Evolutionary conservation across 2,329 filamentous ascomycete species (phyloP).

Genomic region (Cercospora brassicicola): DNA sequence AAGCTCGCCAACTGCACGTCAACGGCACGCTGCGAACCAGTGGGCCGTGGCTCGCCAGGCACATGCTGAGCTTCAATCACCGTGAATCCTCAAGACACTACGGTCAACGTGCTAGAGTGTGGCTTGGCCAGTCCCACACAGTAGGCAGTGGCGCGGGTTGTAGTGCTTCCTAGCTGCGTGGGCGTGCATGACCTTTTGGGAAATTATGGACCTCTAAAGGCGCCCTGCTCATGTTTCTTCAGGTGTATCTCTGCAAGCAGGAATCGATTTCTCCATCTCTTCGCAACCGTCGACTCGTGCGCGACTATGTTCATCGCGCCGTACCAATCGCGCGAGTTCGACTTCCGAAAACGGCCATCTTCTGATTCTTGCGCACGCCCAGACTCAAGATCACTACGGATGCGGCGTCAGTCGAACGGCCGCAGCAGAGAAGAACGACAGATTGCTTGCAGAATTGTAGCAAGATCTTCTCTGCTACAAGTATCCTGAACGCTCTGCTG

Average conservation of each 20-base stretch:
- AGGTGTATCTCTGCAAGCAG: conserved; percentile 28
- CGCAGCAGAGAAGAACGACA: conserved; percentile 28
- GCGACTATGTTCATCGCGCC: conserved; percentile 25
- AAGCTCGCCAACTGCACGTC: conserved; percentile 34
- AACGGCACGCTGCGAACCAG: conserved; percentile 28
- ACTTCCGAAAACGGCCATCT: conserved; percentile 38
- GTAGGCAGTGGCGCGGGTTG: conserved; percentile 36
- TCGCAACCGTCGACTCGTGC: conserved; percentile 10
- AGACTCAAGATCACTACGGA: conserved; percentile 37
- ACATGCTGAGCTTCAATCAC: conserved; percentile 19
- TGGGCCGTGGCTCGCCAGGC: conserved; percentile 25
- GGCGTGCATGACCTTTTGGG: conserved; percentile 34
- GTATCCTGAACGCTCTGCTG: conserved; percentile 33
- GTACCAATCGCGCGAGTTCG: conserved; percentile 25
- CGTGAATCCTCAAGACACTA: conserved; percentile 14
- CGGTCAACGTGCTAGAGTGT: conserved; percentile 28
- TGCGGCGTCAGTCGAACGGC: conserved; percentile 37
- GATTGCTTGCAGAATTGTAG: neutral
- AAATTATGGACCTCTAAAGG: conserved; percentile 32
- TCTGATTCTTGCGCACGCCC: conserved; percentile 33
- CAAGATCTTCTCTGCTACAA: conserved; percentile 32
- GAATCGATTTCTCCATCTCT: conserved; percentile 28
- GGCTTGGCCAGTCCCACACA: conserved; percentile 35
- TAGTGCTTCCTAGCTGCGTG: conserved; percentile 32
- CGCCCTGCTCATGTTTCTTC: conserved; percentile 27